Base-by-base conservation (phyloP, 495 filamentous ascomycete genomes). In the Melanomma pulvis-pyrius region DNA sequence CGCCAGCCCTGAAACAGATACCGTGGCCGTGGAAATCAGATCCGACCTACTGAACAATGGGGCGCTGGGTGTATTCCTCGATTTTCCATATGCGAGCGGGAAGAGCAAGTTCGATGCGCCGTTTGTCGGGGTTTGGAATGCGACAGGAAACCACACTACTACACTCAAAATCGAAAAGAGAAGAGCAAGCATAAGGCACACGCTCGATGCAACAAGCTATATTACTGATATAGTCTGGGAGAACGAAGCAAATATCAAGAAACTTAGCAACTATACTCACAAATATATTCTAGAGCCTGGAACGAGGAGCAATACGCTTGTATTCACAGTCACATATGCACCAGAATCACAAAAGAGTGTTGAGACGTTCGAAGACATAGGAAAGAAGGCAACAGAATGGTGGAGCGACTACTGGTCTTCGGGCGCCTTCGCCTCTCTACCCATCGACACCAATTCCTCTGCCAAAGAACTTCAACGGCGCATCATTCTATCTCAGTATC, bases 391-490 rank as follows among this genome's bases (percentile, higher is more conserved):
- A 22, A 17, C 58, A 11, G 47, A 51, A 17, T 79, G 72, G 71
- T 82, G 82, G 82, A 25, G 71, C 1, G 58, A 76, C 13, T 83
- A 79, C 63, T 83, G 81, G 81, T 55, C 70, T 28, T 56, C 71
- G 0, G 81, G 81, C 9, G 79, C 78, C 13, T 84, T 84, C 60
- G 69, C 83, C 13, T 78, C 82, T 60, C 74, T 84, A 28, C 78
- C 79, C 1, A 66, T 69, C 17, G 39, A 12, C 22, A 62, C 65
- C 6, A 77, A 76, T 44, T 50, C 74, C 0, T 75, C 75, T 25
- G 79, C 82, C 11, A 71, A 73, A n/a, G 78, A 80, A 39, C 74
- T 84, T 12, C 82, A 83, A 61, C 76, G 79, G 8, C 78, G 81
- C 15, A 82, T 81, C 50, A 67, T 84, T 50, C 71, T 78, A 47